A percentile compares a stretch with the other conserved stretches of the same genome.
phyloP scores from a whole-genome alignment of 352 stramenopile genomes.

The Pythium insidiosum region DNA sequence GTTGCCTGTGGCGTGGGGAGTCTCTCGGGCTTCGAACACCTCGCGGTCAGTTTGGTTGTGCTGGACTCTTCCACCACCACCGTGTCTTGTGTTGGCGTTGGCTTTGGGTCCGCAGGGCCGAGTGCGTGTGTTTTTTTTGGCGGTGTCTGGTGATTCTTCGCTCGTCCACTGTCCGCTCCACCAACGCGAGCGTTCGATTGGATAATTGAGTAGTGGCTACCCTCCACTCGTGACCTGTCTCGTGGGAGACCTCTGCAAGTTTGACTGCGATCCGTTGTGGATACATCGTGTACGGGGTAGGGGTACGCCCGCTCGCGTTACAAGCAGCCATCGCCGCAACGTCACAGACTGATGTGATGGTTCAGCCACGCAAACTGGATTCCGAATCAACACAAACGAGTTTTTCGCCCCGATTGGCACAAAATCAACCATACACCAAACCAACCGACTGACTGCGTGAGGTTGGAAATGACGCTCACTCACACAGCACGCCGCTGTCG shows the following conservation, averaged over 20 bases:
- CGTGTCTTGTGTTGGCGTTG: slow-evolving; percentile 12
- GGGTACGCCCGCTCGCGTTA: slow-evolving; percentile 7
- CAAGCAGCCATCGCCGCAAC: no score
- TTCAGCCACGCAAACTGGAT: slow-evolving; percentile 8
- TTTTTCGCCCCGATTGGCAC: no score
- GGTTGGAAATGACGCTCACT: no score
- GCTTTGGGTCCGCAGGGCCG: not conserved
- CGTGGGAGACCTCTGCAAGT: no score
- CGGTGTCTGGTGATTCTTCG: slow-evolving; percentile 4
- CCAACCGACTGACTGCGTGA: no score
- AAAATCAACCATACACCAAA: no score
- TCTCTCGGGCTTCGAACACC: slow-evolving; percentile 1
- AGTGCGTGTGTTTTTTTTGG: slow-evolving; percentile 22
- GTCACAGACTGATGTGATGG: not conserved
- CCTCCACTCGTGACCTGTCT: slow-evolving; percentile 4
- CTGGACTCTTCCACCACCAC: slow-evolving; percentile 11
- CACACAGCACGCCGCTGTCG: no score
- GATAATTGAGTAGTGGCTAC: slow-evolving; percentile 4
- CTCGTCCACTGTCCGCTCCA: slow-evolving; percentile 16
- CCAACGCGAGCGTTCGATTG: slow-evolving; percentile 1
- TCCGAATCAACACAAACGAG: slow-evolving; percentile 1
- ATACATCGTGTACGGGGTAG: slow-evolving; percentile 11
- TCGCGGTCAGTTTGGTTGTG: slow-evolving; percentile 18
- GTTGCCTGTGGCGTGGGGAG: slow-evolving; percentile 2
- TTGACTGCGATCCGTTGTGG: no score